Evolutionary conservation across 2,329 filamentous ascomycete species (phyloP).

Genomic region (Aschersonia sp.): DNA sequence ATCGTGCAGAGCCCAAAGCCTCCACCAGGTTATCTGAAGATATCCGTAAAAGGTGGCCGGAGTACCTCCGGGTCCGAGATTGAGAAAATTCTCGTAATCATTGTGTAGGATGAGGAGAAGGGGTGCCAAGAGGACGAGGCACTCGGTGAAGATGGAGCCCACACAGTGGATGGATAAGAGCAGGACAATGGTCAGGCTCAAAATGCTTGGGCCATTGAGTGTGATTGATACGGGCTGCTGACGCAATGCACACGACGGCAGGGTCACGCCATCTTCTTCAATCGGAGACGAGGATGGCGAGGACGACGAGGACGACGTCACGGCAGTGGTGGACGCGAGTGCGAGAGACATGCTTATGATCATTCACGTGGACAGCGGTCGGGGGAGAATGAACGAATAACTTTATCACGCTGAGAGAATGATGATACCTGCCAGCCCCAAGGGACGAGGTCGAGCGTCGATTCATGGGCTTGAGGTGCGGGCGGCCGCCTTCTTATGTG

Average conservation of each 20-base stretch:
- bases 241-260: conserved; percentile 14
- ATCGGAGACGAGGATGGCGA: too few relatives aligned
- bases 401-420: too few relatives aligned
- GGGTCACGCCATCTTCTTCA: not conserved
- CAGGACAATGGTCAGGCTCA: conserved; percentile 27
- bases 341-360: too few relatives aligned
- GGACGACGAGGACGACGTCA: too few relatives aligned
- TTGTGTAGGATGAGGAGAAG: conserved; percentile 40
- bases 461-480: too few relatives aligned
- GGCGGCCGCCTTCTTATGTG: too few relatives aligned
- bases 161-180: conserved; percentile 37
- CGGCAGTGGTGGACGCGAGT: too few relatives aligned
- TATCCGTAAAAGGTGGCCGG: conserved; percentile 62
- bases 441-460: too few relatives aligned
- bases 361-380: too few relatives aligned
- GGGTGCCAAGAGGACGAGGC: conserved; percentile 34
- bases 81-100: conserved; percentile 64
- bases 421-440: too few relatives aligned
- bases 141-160: conserved; percentile 29
- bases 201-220: conserved; percentile 33
- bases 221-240: conserved; percentile 38
- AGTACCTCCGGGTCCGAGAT: conserved; percentile 67
- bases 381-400: too few relatives aligned
- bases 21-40: conserved; percentile 55
- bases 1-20: conserved; percentile 55